Conservation (phyloP, 352 stramenopile genomes). For the Globisporangium ultimum region DNA sequence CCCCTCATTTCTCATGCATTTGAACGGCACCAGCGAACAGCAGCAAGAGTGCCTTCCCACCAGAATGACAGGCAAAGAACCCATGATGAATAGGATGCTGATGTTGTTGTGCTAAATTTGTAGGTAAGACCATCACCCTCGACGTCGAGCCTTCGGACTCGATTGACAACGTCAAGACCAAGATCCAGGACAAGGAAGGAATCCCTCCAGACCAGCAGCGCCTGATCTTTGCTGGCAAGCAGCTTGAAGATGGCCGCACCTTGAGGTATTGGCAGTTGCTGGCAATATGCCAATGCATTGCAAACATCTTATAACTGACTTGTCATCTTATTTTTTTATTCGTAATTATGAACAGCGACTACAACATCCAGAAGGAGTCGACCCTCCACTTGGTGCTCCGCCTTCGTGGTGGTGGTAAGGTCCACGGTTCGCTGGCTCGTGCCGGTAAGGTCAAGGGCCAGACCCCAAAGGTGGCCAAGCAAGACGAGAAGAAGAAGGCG, state of each 20-base stretch:
- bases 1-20: too few species aligned
- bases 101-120: slow-evolving; percentile 16
- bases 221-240: slow-evolving; percentile 85
- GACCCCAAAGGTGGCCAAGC: slow-evolving; percentile 99
- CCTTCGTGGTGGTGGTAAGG: slow-evolving; percentile 95
- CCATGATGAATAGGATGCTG: slow-evolving; percentile 3
- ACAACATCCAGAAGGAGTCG: slow-evolving; percentile 96
- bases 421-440: slow-evolving; percentile 99
- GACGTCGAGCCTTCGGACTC: slow-evolving; percentile 90
- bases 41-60: background rate
- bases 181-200: slow-evolving; percentile 91
- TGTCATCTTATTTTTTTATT: background rate
- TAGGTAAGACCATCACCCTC: slow-evolving; percentile 88
- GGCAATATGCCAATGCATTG: too few species aligned
- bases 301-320: background rate
- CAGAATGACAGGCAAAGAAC: background rate
- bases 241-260: slow-evolving; percentile 90
- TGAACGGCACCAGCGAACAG: background rate
- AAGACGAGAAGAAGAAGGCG: slow-evolving; percentile 98
- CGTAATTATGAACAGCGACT: slow-evolving; percentile 83
- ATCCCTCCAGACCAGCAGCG: slow-evolving; percentile 92
- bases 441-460: slow-evolving; percentile 99
- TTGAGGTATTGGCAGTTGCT: slow-evolving; percentile 28
- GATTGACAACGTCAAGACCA: slow-evolving; percentile 95
- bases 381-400: slow-evolving; percentile 96